phyloP scores from a whole-genome alignment of 345 rosid species.

The Lepidium sativum region DNA sequence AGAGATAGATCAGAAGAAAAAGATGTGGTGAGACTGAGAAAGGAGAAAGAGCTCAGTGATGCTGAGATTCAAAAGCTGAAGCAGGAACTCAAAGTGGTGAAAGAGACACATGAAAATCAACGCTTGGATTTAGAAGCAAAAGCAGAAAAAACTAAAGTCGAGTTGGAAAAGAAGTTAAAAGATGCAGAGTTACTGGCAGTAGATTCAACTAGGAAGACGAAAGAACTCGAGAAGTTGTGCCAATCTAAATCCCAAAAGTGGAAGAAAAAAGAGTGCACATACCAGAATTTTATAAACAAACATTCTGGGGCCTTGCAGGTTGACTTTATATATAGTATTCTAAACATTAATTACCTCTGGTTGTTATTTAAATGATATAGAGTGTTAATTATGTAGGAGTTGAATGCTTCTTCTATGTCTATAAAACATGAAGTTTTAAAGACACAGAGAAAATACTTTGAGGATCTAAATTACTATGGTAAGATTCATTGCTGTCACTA shows the following conservation, averaged over 20 bases:
- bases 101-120: slow-evolving; percentile 46
- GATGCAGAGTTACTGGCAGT: slow-evolving; percentile 44
- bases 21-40: slow-evolving; percentile 40
- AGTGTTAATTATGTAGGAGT: slow-evolving; percentile 38
- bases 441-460: slow-evolving; percentile 48
- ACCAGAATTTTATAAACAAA: slow-evolving; percentile 42
- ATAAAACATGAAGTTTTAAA: slow-evolving; percentile 60
- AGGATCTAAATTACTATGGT: slow-evolving; percentile 68
- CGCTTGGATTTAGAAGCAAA: slow-evolving; percentile 45
- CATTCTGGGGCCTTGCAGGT: slow-evolving; percentile 68
- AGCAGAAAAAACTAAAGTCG: slow-evolving; percentile 41
- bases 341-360: neutral
- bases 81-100: slow-evolving; percentile 48
- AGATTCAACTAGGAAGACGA: slow-evolving; percentile 51
- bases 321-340: slow-evolving; percentile 12
- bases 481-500: slow-evolving; percentile 16
- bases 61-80: slow-evolving; percentile 54
- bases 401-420: slow-evolving; percentile 51
- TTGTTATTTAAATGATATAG: neutral
- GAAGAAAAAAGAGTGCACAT: slow-evolving; percentile 59
- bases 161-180: slow-evolving; percentile 51
- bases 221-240: slow-evolving; percentile 67
- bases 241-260: slow-evolving; percentile 59
- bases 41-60: slow-evolving; percentile 47
- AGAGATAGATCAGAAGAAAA: slow-evolving; percentile 58